Conservation (phyloP, 768 basidiomycete genomes). For the Leccinum subgranulosum region DNA sequence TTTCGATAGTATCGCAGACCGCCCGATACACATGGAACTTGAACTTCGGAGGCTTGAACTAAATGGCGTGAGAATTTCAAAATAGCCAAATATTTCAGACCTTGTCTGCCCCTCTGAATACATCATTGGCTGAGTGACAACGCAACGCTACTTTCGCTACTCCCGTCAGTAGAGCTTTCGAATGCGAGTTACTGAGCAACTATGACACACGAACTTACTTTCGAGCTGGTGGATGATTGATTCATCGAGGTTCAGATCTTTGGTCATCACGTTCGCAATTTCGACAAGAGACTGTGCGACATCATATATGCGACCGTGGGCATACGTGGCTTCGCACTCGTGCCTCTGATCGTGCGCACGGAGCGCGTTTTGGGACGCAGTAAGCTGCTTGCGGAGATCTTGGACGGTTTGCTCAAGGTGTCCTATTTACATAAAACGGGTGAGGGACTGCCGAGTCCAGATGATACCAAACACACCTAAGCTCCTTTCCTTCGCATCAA, state of each 20-base stretch:
- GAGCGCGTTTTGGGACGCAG: neutral
- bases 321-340: neutral
- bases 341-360: neutral
- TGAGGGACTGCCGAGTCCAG: neutral
- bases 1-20: neutral
- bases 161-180: neutral
- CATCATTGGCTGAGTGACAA: neutral
- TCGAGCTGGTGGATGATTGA: neutral
- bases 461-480: neutral
- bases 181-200: neutral
- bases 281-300: neutral
- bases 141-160: neutral
- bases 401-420: neutral
- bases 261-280: neutral
- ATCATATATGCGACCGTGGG: neutral
- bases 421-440: neutral
- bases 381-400: neutral
- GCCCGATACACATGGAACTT: neutral
- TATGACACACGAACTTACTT: neutral
- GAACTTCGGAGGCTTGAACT: neutral
- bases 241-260: neutral
- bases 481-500: too few relatives aligned
- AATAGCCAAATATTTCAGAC: neutral
- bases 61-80: neutral
- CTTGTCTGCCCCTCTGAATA: neutral